Evolutionary conservation across 768 basidiomycete genomes (phyloP), one percentile per base, ranked within the genome.

Genomic region (Astraeus odoratus): DNA sequence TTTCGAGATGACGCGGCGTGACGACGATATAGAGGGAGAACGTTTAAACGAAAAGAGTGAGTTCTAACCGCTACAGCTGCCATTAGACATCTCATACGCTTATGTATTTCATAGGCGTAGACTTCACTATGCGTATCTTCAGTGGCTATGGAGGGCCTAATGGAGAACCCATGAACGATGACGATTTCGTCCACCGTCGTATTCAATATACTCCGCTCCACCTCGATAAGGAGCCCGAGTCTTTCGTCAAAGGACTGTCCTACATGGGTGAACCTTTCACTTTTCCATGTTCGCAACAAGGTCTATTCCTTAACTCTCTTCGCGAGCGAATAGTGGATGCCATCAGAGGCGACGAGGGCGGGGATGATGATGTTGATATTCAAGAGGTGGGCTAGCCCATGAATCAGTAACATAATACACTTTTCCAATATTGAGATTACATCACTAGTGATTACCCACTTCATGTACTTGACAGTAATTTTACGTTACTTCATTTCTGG

Each of bases 211-310:
- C 69, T 1, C 87, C 88, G 3, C 61, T 74, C 15, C 67, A 78
- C 23, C 71, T 90, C 5, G 80, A 87, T 42, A 76, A 76, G 44
- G 83, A 87, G 57, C 46, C 67, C 0, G 51, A 57, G 5, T 74
- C 79, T 8, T 80, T 82, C 56, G 70, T 76, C n/a, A 63, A 75
- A 27, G 69, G 68, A 22, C 61, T 92, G 18, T 75, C 73, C 16
- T 89, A 83, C 59, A 67, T 92, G 47, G 69, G 64, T 27, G 68
- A 68, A 1, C 61, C 77, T 1, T 91, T 92, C 60, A 79, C 82
- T 8, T 91, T 91, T 57, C 68, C 73, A 44, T 71, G 74, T 27
- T 67, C 72, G 9, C 88, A 91, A 62, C 70, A 85, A 48, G 71
- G 76, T 2, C 63, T 84, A 10, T 88, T 89, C 66, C 61, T 85